phyloP scores from a whole-genome alignment of 805 yeast species.

The Hermanozyma aechmeae region DNA sequence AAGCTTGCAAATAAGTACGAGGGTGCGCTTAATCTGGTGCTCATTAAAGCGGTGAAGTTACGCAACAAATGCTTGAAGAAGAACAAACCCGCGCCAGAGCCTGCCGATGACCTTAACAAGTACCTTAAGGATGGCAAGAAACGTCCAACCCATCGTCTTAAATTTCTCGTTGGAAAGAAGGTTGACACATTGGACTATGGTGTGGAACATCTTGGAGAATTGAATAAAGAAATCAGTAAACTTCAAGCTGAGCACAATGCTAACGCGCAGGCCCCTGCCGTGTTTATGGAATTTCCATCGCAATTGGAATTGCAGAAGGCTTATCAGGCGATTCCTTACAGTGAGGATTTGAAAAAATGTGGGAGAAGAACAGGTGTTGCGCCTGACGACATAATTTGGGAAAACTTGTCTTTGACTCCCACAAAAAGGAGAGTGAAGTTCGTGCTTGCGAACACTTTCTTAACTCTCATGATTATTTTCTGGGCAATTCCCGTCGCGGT shows the following conservation, averaged over 20 bases:
- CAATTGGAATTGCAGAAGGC: slow-evolving; percentile 87
- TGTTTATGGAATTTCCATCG: slow-evolving; percentile 70
- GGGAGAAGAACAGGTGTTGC: slow-evolving; percentile 52
- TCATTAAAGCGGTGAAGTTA: slow-evolving; percentile 50
- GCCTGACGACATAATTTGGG: slow-evolving; percentile 85
- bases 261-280: slow-evolving; percentile 52
- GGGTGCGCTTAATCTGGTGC: slow-evolving; percentile 49
- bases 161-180: slow-evolving; percentile 67
- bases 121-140: slow-evolving; percentile 62
- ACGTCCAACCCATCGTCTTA: slow-evolving; percentile 75
- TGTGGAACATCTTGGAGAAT: slow-evolving; percentile 54
- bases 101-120: slow-evolving; percentile 45
- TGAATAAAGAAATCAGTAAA: slow-evolving; percentile 54
- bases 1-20: slow-evolving; percentile 57
- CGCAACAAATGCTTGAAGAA: slow-evolving; percentile 52
- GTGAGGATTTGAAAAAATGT: slow-evolving; percentile 35
- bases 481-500: slow-evolving; percentile 99
- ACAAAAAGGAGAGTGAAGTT: slow-evolving; percentile 49
- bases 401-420: slow-evolving; percentile 53
- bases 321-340: slow-evolving; percentile 67
- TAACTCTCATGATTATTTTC: slow-evolving; percentile 64
- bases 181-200: slow-evolving; percentile 77
- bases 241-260: slow-evolving; percentile 46
- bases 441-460: slow-evolving; percentile 50
- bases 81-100: slow-evolving; percentile 43